These are phyloP conservation scores for Craterostigma plantagineum DNA, from an alignment of 257 asterid genomes.

Conservation along the genomic window DNA sequence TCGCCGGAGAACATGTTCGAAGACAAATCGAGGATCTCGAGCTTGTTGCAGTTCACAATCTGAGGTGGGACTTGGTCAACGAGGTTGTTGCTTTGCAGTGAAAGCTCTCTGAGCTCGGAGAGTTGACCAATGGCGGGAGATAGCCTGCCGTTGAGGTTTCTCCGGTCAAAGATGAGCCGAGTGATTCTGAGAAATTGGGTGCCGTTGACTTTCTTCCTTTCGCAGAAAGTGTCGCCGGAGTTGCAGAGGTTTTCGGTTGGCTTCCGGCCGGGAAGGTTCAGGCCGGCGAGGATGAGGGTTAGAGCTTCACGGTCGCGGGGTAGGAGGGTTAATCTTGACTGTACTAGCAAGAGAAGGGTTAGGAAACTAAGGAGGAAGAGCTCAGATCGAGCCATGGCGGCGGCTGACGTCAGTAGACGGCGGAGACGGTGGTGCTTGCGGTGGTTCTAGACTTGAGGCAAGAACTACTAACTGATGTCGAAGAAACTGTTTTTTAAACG, in stretches of 20 bases:
- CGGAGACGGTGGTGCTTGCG: too few relatives aligned
- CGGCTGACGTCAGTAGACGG: too few relatives aligned
- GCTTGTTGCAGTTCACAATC: conserved; percentile 32
- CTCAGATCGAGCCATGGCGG: conserved; percentile 7
- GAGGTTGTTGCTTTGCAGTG: conserved; percentile 39
- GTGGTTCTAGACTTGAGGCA: too few relatives aligned
- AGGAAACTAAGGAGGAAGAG: conserved; percentile 16
- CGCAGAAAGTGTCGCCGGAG: conserved; percentile 49
- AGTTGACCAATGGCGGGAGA: conserved; percentile 55
- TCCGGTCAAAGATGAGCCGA: conserved; percentile 31
- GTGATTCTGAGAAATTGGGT: conserved; percentile 42
- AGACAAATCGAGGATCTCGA: conserved; percentile 48
- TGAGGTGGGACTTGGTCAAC: conserved; percentile 43
- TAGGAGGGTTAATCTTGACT: conserved; percentile 28
- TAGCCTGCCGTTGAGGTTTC: conserved; percentile 25
- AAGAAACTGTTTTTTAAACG: too few relatives aligned
- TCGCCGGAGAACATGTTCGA: conserved; percentile 43
- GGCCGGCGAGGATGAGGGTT: conserved; percentile 19
- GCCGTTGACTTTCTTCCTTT: conserved; percentile 16
- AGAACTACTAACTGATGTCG: too few relatives aligned
- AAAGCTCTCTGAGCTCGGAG: conserved; percentile 51
- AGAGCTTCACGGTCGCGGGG: conserved; percentile 38
- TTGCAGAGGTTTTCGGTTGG: conserved; percentile 25
- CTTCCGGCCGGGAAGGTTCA: conserved; percentile 21
- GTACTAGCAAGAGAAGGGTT: conserved; percentile 22